phyloP scores from a whole-genome alignment of 75 land plant species.

The Picea sitchensis region DNA sequence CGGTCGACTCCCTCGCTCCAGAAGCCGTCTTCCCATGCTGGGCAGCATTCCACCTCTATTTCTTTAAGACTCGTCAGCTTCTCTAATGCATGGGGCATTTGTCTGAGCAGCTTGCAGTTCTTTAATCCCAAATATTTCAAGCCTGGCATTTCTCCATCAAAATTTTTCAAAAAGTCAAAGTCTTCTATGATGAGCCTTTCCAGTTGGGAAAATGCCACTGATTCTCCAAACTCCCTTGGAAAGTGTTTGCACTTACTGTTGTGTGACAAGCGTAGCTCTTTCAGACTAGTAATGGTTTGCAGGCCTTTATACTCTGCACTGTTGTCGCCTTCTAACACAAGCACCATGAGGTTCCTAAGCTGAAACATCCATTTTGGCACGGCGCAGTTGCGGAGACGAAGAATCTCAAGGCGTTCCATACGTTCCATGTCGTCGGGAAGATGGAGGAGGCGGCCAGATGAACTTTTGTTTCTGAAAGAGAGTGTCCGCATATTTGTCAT shows the following conservation, averaged over 20 bases:
- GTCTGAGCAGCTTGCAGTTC: background rate
- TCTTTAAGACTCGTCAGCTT: background rate
- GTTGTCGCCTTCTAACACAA: no score
- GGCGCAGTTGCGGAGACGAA: conserved; percentile 1
- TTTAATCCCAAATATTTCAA: background rate
- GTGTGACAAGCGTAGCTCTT: background rate
- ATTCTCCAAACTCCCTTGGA: background rate
- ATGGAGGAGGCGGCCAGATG: background rate
- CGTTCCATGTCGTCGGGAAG: background rate
- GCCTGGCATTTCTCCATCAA: background rate
- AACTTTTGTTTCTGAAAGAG: background rate
- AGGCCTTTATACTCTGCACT: no score
- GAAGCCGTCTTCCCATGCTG: no score
- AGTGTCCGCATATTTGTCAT: background rate
- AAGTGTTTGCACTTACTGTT: background rate
- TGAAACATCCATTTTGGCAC: no score
- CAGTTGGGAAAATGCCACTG: background rate
- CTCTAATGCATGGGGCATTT: background rate
- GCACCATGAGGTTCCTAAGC: no score
- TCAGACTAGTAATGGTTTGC: no score
- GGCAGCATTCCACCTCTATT: background rate
- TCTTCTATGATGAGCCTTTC: background rate
- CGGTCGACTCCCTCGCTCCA: no score
- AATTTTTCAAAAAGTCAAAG: background rate
- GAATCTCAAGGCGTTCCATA: background rate